Evolutionary conservation across 2,329 filamentous ascomycete genomes (phyloP), one percentile per base, ranked within the genome.

Genomic region (Aspergillus novofumigatus): DNA sequence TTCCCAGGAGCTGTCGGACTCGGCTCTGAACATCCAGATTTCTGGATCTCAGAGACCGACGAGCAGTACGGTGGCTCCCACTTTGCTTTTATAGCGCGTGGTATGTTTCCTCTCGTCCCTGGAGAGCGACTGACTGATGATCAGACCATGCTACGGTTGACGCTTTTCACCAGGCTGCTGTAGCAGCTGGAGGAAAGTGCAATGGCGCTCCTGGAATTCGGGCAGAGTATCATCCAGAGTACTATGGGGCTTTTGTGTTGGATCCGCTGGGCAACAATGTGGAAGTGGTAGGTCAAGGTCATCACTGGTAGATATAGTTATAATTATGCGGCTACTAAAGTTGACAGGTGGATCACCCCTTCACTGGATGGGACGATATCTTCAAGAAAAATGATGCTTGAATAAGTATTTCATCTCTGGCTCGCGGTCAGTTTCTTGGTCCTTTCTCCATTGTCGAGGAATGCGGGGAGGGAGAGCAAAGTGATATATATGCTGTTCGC

Each of bases 231-330:
- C 72, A 73, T 48, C 64, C 74, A 14, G 71, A 71, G 5, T 83
- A 83, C 65, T 84, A 82, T 53, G 81, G 66, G 1, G 79, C 80
- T 0, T 84, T 80, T 68, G 72, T 83, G 5, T 65, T 75, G 44
- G 81, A 83, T 62, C 79, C 80, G 1, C 67, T 73, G 3, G 81
- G 81, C 0, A 83, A 83, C 62, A 83, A 83, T 60, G 75, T 83
- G 48, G 81, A 83, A 68, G 75, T 65, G 56, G 63, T 64, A 35
- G 55, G 61, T 59, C 23, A 3, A 17, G 42, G 23, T 23, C 11
- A 14, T 45, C 42, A 3, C 42, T 23, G 11, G n/a, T 45, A 8
- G n/a, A 9, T 10, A 21, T 45, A 4, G 8, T 10, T 29, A 29
- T 29, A 11, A 4, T 1, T 29, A 29, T 29, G 4, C 9, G 10